Evolutionary conservation across 768 basidiomycete genomes (phyloP), one percentile per base, ranked within the genome.

Genomic region (Mycena kentingensis): DNA sequence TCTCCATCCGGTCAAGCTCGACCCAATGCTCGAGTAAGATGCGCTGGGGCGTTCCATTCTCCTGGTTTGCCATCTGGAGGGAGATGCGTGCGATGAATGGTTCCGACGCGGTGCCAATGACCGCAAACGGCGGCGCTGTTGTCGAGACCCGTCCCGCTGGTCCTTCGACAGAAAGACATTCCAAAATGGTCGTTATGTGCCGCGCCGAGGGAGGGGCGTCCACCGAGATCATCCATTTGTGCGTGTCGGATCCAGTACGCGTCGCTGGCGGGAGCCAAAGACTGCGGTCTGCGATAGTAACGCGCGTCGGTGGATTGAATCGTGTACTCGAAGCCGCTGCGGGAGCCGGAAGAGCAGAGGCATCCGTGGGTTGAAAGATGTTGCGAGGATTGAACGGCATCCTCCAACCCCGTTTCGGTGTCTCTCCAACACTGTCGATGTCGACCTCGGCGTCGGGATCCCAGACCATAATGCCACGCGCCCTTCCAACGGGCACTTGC

Each of bases 181-280:
- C 60, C 2, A 82, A 65, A 26, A 80, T 67, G 5, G 72, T 74
- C 2, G 79, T 79, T 26, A 80, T 73, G 46, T 79, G 73, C 29
- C 73, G 65, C 4, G 75, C 64, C 56, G 81, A 82, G 35, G 79
- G 77, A 22, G 81, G 77, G 5, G 79, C 70, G 51, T 80, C 77
- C 12, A 79, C 70, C 0, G 75, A 77, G 32, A 82, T 69, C 79
- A 80, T 81, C 81, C 81, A 82, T 63, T 76, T 77, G 61, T 80
- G 76, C 2, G 76, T 74, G 51, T 63, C 49, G n/a, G 48, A 53
- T 41, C 51, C 57, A 22, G 49, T 42, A 29, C 72, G 73, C 44
- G 68, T 60, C 4, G 68, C 74, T 56, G 70, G 62, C 18, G 73
- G 69, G 44, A 81, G 66, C 68, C 70, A 81, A 26, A 76, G 52